Percentiles rank a stretch among this genome's conserved stretches.
Conservation (phyloP, 2,329 filamentous ascomycete genomes). For the Fusarium vanettenii region DNA sequence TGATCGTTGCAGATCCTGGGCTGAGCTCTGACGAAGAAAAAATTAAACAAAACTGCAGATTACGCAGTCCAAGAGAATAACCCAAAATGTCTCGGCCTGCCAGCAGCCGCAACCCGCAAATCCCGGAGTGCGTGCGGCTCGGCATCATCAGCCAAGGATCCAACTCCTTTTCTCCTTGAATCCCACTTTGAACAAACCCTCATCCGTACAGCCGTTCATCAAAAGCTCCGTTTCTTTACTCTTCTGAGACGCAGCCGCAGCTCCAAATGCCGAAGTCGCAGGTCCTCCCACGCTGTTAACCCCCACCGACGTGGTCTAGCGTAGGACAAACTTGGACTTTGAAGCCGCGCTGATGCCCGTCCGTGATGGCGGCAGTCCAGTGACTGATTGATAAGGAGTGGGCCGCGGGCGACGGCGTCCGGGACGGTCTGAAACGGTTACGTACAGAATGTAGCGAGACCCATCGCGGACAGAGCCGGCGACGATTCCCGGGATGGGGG, state of each 20-base stretch:
- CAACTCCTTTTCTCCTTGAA: neutral
- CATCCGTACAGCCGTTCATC: neutral
- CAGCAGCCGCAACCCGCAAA: neutral
- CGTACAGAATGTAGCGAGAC: constrained; percentile 8
- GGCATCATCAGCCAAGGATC: neutral
- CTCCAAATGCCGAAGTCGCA: constrained; percentile 16
- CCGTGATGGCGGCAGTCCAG: constrained; percentile 27
- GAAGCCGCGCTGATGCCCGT: constrained; percentile 22
- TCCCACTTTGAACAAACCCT: neutral
- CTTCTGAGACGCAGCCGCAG: neutral
- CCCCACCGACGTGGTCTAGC: constrained; percentile 17
- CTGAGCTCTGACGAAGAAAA: neutral
- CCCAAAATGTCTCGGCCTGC: neutral
- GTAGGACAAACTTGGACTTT: neutral
- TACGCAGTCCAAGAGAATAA: neutral
- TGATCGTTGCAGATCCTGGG: constrained; percentile 2
- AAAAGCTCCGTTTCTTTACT: constrained; percentile 17
- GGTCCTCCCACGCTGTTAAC: neutral
- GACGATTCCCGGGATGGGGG: constrained; percentile 7
- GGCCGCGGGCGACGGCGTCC: constrained; percentile 3
- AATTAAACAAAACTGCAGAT: neutral
- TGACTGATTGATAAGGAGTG: constrained; percentile 43
- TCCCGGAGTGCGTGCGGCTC: constrained; percentile 4
- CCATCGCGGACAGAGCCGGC: constrained; percentile 12
- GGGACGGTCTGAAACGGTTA: constrained; percentile 14